Evolutionary conservation across 306 rosid species (phyloP), one percentile per base, ranked within the genome.

Genomic region (Cucumis hystrix): DNA sequence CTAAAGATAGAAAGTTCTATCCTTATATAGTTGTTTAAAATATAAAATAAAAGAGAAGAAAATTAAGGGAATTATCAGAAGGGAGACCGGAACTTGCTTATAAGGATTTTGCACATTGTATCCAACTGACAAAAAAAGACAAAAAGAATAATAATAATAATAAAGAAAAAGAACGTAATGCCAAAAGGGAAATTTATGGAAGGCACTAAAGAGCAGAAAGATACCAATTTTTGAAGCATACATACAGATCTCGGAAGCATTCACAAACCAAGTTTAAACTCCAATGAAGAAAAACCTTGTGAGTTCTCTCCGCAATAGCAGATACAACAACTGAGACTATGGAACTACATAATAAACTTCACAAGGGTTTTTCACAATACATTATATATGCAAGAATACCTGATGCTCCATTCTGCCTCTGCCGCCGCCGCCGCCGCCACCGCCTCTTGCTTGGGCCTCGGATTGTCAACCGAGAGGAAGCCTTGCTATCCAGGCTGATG

Each of bases 251-350:
- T 47, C 11, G 21, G 39, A 70, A 70, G 14, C 3, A 55, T 74
- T 74, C 79, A 69, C 80, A 85, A 69, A 66, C 80, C 89, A 84
- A 74, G 82, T 82, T 82, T 68, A 77, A 76, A 82, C 84, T 81
- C 61, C 78, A 81, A 82, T 67, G 45, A 28, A 67, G 76, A 81
- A 77, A 43, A 69, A 66, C 49, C 63, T 74, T 65, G 55, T 11
- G 74, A 56, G 64, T 70, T 70, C 77, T 82, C 73, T 80, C 57
- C 68, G 54, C 43, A 78, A 63, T 13, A 81, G 55, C 64, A 76
- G 82, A 63, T 51, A 57, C 21, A 70, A 43, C 58, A 20, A 47
- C 37, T 57, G n/a, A 58, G 41, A 66, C 67, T 45, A 81, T 77
- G 80, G 79, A 80, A 82, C 83, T 64, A 80, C 80, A 82, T 78